These are phyloP conservation scores for Citrullus amarus DNA, from an alignment of 306 rosid species.

Conservation along the genomic window DNA sequence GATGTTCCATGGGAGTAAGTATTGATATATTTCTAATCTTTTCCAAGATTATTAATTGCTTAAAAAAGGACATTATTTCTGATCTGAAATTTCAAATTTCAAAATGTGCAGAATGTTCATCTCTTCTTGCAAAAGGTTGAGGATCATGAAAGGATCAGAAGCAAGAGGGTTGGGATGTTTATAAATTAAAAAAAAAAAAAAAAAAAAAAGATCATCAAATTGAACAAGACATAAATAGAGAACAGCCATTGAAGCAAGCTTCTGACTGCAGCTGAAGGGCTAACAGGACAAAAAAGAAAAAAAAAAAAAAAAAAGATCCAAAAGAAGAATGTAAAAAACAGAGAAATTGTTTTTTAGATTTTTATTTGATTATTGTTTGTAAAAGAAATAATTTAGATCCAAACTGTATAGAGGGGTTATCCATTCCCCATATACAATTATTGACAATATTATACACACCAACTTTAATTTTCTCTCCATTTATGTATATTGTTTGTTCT, in stretches of 20 bases:
- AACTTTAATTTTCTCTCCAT: background rate
- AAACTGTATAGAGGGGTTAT: background rate
- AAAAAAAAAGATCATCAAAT: too few species aligned
- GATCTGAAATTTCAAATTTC: background rate
- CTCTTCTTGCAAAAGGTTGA: conserved; percentile 10
- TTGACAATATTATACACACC: background rate
- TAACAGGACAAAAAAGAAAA: background rate
- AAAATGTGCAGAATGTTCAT: conserved; percentile 13
- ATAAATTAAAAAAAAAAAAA: background rate
- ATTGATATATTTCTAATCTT: too few species aligned
- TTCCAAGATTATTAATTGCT: background rate
- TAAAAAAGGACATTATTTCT: background rate
- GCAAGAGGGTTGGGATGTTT: conserved; percentile 13
- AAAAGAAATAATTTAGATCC: background rate
- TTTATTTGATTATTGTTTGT: background rate
- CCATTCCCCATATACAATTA: background rate
- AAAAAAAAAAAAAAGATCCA: background rate
- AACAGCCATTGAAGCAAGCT: background rate
- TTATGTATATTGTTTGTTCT: too few species aligned
- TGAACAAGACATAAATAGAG: background rate
- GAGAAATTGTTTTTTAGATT: background rate
- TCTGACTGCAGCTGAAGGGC: background rate
- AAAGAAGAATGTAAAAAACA: background rate
- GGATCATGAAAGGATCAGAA: conserved; percentile 17
- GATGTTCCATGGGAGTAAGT: conserved; percentile 20